These are phyloP conservation scores for Fraxinus dipetala DNA, from an alignment of 305 asterid species.

Conservation along the genomic window DNA sequence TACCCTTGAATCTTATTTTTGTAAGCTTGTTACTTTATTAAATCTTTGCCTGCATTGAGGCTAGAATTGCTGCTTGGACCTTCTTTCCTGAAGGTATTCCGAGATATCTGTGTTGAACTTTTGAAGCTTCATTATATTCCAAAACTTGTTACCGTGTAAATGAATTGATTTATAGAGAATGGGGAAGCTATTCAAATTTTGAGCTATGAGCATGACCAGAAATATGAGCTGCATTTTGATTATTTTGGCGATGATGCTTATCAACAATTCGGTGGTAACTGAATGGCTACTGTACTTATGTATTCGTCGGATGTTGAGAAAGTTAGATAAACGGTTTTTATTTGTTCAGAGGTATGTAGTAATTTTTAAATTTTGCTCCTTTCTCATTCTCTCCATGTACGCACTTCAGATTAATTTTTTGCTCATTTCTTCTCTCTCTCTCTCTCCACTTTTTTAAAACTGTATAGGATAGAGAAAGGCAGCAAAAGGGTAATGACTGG, in stretches of 20 bases:
- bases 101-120: background rate
- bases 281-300: slow-evolving; percentile 88
- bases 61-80: slow-evolving; percentile 91
- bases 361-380: background rate
- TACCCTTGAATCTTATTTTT: background rate
- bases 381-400: background rate
- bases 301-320: slow-evolving; percentile 63
- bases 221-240: slow-evolving; percentile 86
- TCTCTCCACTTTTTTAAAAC: background rate
- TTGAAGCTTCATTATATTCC: background rate
- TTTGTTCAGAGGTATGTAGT: slow-evolving; percentile 54
- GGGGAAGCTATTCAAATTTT: slow-evolving; percentile 86
- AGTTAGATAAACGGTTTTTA: slow-evolving; percentile 90
- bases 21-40: background rate
- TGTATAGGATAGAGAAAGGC: slow-evolving; percentile 37
- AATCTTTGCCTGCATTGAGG: slow-evolving; percentile 50
- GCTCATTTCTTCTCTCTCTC: background rate
- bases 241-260: slow-evolving; percentile 68
- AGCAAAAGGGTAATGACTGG: slow-evolving; percentile 50
- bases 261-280: slow-evolving; percentile 80
- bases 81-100: slow-evolving; percentile 73
- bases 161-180: slow-evolving; percentile 44
- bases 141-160: background rate
- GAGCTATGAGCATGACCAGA: slow-evolving; percentile 82
- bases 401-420: background rate